A percentile compares a stretch with the other conserved stretches of the same genome.
phyloP scores from a whole-genome alignment of 805 yeast genomes.

The Starmerella davenportii region DNA sequence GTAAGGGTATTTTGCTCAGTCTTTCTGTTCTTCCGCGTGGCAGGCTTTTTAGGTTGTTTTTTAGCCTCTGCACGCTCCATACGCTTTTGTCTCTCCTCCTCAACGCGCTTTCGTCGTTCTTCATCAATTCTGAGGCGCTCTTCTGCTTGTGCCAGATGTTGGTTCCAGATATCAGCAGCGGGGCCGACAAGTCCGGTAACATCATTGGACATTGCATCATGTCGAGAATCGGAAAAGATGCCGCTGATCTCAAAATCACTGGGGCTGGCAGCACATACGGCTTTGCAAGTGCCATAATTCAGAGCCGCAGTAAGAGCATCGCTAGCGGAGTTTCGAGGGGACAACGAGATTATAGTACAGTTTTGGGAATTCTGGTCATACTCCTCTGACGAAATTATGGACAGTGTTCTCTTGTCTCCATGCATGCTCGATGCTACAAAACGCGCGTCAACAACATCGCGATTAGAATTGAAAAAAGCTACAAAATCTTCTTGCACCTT shows the following conservation, averaged over 20 bases:
- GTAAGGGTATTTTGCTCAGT: not conserved
- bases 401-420: too few species aligned
- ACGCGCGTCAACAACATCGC: constrained; percentile 6
- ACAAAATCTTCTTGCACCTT: constrained; percentile 5
- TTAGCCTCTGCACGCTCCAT: not conserved
- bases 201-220: not conserved
- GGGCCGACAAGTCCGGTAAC: not conserved
- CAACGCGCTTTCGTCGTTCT: not conserved
- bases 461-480: constrained; percentile 2
- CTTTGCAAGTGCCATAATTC: not conserved
- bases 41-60: not conserved
- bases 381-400: too few species aligned
- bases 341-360: not conserved
- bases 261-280: not conserved
- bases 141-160: not conserved
- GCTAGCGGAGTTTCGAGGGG: not conserved
- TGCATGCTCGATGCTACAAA: not conserved
- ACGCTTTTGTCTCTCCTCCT: not conserved
- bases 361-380: not conserved
- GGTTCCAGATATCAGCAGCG: not conserved
- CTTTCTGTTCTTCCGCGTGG: not conserved
- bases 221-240: not conserved
- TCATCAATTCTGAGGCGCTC: not conserved
- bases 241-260: not conserved
- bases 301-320: not conserved